Evolutionary conservation across 768 basidiomycete genomes (phyloP), one percentile per base, ranked within the genome.

Genomic region (Collybiopsis luxurians): DNA sequence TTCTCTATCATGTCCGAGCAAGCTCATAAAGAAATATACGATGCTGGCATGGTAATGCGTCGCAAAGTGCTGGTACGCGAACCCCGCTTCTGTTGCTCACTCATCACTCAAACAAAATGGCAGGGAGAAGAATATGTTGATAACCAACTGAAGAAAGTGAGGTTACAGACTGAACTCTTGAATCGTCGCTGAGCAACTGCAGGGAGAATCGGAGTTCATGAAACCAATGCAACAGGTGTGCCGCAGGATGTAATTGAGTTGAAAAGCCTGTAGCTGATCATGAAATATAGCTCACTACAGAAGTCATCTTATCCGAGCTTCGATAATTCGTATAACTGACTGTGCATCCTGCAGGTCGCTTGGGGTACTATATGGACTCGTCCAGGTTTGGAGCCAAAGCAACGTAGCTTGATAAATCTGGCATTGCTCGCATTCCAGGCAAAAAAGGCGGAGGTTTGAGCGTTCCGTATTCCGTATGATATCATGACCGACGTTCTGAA

Each of bases 281-380:
- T 24, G 27, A 6, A 30, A 43, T 38, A 10, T 26, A 73, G 67
- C 64, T 79, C 31, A 71, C 74, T 24, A 76, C 74, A 24, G 75
- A 75, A 67, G 75, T 55, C 23, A 42, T 47, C 53, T n/a, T 17
- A 15, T 54, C 28, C 39, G 31, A 15, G 30, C n/a, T 43, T 31
- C 26, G 19, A 48, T 19, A 24, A n/a, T n/a, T 21, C 34, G 47
- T 7, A 13, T 26, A 17, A 24, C 21, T 45, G 24, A 23, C 49
- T 4, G 30, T n/a, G n/a, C 19, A n/a, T 19, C 28, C 24, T 27
- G 26, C 45, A 77, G 75, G 73, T 71, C 13, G 77, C 72, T 2
- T 79, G 76, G 76, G 77, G 77, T 17, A 76, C 74, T 3, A 77
- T 78, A 50, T 79, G 76, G 76, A 75, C 76, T 43, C 70, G 77